These are phyloP conservation scores for Mimosa bimucronata DNA, from an alignment of 306 rosid species.

Conservation along the genomic window DNA sequence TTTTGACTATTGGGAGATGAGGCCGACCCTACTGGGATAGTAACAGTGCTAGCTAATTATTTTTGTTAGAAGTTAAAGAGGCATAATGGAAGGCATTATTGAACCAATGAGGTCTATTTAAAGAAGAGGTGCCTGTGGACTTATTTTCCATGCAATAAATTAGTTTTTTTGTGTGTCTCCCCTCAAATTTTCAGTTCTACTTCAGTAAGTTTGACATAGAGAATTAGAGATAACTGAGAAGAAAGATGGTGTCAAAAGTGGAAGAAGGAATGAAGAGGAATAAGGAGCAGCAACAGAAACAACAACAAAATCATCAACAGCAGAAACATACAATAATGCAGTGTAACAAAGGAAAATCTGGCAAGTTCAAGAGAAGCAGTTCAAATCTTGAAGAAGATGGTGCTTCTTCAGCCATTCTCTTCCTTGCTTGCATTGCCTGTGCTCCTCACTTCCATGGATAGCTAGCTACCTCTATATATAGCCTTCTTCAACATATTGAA, in stretches of 20 bases:
- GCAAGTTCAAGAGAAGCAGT: conserved; percentile 88
- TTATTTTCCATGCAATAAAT: conserved; percentile 21
- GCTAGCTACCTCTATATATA: not conserved
- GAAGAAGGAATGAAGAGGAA: conserved; percentile 73
- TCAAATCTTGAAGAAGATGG: conserved; percentile 81
- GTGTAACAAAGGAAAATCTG: conserved; percentile 74
- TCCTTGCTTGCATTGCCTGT: conserved; percentile 96
- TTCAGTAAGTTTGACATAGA: not conserved
- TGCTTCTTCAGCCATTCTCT: conserved; percentile 88
- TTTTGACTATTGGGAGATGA: not conserved
- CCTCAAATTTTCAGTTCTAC: not conserved
- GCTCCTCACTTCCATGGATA: conserved; percentile 55
- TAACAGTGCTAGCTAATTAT: not conserved
- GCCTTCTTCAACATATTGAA: not conserved
- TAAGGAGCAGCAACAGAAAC: conserved; percentile 48
- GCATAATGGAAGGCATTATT: not conserved
- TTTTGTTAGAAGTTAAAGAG: not conserved
- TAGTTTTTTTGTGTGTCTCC: not conserved
- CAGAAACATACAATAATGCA: conserved; percentile 62
- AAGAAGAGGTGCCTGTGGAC: conserved; percentile 42
- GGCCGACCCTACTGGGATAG: not conserved
- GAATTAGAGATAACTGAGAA: not conserved
- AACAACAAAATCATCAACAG: conserved; percentile 44
- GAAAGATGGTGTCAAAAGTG: conserved; percentile 73
- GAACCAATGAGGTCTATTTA: conserved; percentile 54